Evolutionary conservation across 345 rosid species (phyloP).

Genomic region (Kernera saxatilis): DNA sequence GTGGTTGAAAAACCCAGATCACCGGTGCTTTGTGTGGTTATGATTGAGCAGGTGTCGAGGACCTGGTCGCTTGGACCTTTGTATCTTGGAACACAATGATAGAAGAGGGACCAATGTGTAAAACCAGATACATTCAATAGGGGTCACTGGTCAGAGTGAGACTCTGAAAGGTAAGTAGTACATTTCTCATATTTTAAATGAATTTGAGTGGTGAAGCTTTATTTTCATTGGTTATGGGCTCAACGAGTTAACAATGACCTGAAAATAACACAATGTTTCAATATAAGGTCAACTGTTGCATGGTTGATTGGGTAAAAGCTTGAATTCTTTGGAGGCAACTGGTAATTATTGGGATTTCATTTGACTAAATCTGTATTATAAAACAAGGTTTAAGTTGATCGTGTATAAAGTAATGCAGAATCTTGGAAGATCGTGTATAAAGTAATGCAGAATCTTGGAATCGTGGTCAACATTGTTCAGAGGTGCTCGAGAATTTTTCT

Average conservation of each 20-base stretch:
- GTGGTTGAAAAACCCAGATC: too few relatives aligned
- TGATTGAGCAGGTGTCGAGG: too few relatives aligned
- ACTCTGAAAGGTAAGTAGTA: too few relatives aligned
- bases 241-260: background rate
- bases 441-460: background rate
- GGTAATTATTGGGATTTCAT: background rate
- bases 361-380: background rate
- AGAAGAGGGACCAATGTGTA: too few relatives aligned
- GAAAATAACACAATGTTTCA: slow-evolving; percentile 13
- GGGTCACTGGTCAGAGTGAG: too few relatives aligned
- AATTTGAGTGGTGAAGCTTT: too few relatives aligned
- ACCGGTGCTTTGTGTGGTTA: too few relatives aligned
- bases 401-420: background rate
- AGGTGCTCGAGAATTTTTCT: background rate
- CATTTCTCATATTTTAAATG: too few relatives aligned
- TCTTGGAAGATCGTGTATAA: slow-evolving; percentile 4
- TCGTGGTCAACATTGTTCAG: background rate
- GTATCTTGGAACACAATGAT: too few relatives aligned
- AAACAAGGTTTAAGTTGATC: background rate
- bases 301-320: background rate
- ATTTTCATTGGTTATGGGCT: background rate
- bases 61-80: too few relatives aligned
- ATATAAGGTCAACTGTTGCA: background rate
- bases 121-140: too few relatives aligned
- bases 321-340: background rate